Conservation (phyloP, 192 early-diverging fungal species). For the Linnemannia elongata region DNA sequence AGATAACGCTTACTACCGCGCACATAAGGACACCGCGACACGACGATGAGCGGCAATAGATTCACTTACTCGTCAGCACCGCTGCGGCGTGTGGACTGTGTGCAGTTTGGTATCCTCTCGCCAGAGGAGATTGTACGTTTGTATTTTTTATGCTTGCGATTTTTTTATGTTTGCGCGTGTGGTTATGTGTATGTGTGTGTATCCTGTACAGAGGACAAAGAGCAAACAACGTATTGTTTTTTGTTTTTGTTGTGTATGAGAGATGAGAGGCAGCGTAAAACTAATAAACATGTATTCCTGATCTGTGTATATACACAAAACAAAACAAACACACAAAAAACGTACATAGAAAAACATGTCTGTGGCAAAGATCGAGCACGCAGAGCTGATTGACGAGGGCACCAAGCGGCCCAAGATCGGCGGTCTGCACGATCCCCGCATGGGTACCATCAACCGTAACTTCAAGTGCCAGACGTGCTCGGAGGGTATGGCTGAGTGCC, state of each 20-base stretch:
- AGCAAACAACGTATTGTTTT: neutral
- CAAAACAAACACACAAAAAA: neutral
- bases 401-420: constrained; percentile 86
- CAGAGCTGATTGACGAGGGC: constrained; percentile 90
- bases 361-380: constrained; percentile 91
- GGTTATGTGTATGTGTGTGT: neutral
- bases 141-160: constrained; percentile 8
- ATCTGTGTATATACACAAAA: neutral
- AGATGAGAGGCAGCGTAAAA: neutral
- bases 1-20: neutral
- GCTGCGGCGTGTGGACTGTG: constrained; percentile 85
- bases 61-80: constrained; percentile 87
- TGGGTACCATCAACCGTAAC: constrained; percentile 98
- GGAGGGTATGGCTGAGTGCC: constrained; percentile 95
- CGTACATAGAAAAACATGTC: constrained; percentile 93
- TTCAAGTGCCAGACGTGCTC: constrained; percentile 98
- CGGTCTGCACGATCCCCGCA: constrained; percentile 91
- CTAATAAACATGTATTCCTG: constrained; percentile 14
- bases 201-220: neutral
- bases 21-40: no score
- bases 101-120: constrained; percentile 96
- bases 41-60: constrained; percentile 66
- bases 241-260: neutral
- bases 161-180: neutral
- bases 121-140: constrained; percentile 95